phyloP scores from a whole-genome alignment of 352 stramenopile species.

The Pythium chondricola region DNA sequence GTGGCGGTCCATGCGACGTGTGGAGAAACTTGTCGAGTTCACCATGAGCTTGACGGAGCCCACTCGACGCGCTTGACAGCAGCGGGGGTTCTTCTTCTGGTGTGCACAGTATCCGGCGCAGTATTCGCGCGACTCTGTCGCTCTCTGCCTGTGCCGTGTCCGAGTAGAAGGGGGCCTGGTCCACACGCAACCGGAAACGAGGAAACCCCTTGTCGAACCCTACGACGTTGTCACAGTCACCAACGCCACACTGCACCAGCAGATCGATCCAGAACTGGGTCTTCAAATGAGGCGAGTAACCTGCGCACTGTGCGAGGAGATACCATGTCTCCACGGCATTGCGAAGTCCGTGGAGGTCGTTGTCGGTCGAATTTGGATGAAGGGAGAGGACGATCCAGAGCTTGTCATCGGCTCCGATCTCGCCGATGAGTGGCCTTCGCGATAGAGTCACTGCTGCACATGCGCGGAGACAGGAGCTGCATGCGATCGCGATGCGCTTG shows the following conservation, averaged over 20 bases:
- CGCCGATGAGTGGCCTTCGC: neutral
- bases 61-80: too few species aligned
- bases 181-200: neutral
- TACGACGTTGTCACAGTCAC: neutral
- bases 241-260: neutral
- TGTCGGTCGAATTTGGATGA: neutral
- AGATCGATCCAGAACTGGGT: neutral
- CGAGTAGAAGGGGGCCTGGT: neutral
- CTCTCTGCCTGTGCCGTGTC: too few species aligned
- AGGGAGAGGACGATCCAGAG: neutral
- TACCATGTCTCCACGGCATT: neutral
- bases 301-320: neutral
- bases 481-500: neutral
- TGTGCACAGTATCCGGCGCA: neutral
- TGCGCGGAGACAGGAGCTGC: neutral
- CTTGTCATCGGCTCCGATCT: conserved; percentile 1
- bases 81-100: neutral
- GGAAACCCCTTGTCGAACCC: neutral
- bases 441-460: neutral
- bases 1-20: too few species aligned
- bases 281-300: conserved; percentile 6
- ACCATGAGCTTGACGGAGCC: neutral
- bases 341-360: neutral
- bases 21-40: neutral
- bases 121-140: too few species aligned